phyloP scores from a whole-genome alignment of 2,329 filamentous ascomycete genomes.

The Botrytis aclada region DNA sequence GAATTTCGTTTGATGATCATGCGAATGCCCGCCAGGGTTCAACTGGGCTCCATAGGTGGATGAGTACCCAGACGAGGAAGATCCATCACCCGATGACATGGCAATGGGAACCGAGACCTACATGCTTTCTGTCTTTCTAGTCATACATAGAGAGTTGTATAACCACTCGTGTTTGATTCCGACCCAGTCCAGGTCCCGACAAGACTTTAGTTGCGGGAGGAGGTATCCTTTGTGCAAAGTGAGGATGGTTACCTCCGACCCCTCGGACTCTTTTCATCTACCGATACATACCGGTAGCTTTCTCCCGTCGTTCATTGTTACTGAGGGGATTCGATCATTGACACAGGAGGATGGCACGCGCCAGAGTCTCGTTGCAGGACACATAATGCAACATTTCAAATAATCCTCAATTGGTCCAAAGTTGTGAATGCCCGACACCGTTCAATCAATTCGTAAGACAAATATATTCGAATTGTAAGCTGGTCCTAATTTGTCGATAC shows the following conservation, averaged over 20 bases:
- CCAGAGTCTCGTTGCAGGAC: background rate
- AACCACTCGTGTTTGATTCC: constrained; percentile 8
- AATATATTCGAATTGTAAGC: background rate
- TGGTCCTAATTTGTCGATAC: background rate
- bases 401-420: background rate
- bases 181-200: constrained; percentile 4
- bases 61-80: background rate
- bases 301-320: background rate
- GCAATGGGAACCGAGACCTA: constrained; percentile 8
- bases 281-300: background rate
- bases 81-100: constrained; percentile 3
- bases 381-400: background rate
- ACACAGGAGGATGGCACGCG: background rate
- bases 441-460: background rate
- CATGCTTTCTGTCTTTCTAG: background rate
- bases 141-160: constrained; percentile 2
- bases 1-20: background rate
- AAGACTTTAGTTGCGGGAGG: background rate
- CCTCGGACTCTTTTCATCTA: constrained; percentile 3
- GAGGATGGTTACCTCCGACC: background rate
- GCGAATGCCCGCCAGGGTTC: background rate
- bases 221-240: background rate
- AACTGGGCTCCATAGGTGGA: background rate
- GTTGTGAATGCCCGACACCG: background rate
- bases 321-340: background rate